These are phyloP conservation scores for Lithospermum erythrorhizon DNA, from an alignment of 257 asterid species.

Conservation along the genomic window DNA sequence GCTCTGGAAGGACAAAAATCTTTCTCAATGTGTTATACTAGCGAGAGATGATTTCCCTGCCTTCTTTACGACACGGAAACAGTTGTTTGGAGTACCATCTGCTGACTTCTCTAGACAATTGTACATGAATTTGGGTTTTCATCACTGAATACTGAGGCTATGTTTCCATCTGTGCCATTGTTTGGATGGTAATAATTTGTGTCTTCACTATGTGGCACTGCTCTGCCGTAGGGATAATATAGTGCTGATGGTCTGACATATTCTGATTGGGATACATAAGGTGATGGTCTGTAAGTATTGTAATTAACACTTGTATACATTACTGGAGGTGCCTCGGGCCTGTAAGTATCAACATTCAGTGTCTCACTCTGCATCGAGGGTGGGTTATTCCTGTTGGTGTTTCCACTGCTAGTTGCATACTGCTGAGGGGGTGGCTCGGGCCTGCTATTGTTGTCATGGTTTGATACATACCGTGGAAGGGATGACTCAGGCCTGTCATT, in stretches of 20 bases:
- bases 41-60: constrained; percentile 17
- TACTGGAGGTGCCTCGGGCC: constrained; percentile 28
- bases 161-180: constrained; percentile 31
- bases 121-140: constrained; percentile 86
- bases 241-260: constrained; percentile 18
- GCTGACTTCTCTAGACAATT: constrained; percentile 32
- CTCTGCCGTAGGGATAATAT: constrained; percentile 15
- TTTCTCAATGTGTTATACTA: constrained; percentile 21
- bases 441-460: constrained; percentile 20
- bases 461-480: constrained; percentile 14
- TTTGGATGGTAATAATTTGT: constrained; percentile 29
- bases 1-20: constrained; percentile 43
- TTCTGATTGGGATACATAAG: constrained; percentile 53
- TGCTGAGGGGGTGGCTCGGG: constrained; percentile 13
- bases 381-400: too few relatives aligned
- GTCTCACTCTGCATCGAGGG: constrained; percentile 25
- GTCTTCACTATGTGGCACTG: constrained; percentile 36
- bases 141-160: constrained; percentile 70
- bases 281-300: constrained; percentile 52
- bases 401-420: not conserved
- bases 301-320: constrained; percentile 39
- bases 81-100: constrained; percentile 5
- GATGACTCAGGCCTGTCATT: constrained; percentile 30
- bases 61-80: constrained; percentile 4
- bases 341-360: constrained; percentile 26